Base-by-base conservation (phyloP, 23 red algal species). In the Cyanidium caldarium region DNA sequence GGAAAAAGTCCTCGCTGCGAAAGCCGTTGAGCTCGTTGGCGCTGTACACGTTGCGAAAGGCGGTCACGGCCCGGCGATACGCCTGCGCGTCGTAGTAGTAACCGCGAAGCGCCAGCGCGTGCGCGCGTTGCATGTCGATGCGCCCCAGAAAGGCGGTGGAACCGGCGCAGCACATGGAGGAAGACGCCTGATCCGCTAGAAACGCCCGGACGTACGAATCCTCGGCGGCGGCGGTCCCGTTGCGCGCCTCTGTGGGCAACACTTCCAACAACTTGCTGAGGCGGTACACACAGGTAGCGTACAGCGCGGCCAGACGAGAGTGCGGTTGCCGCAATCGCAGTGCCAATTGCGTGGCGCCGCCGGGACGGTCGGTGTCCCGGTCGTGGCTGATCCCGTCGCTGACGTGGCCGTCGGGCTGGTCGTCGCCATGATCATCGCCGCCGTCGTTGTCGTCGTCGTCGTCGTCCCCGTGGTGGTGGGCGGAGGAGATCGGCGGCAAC, bases 31-130 rank as follows among this genome's bases (percentile, higher is more conserved):
- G 23, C 21, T 61, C 51, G 51, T 28, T 61, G 10, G 31, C 10
- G 7, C n/a, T 28, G 51, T 61, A 61, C 51, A 61, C 31, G 51
- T 61, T 61, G 10, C 51, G 51, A 28, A 61, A 61, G n/a, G 51
- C 51, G 21, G 51, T 28, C 19, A 61, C 51, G 51, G 51, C 51
- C 51, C 51, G 51, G 21, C 51, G 51, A 25, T 61, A 61, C 5
- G 51, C 51, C 7, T 25, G 21, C 23, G 51, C n/a, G 51, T 61
- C 51, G 21, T 61, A 61, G 51, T 61, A 61, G 23, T 28, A 61
- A 5, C 51, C 51, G n/a, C 31, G 51, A 5, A 61, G 21, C 3
- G 51, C 51, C 23, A 61, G 21, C 10, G 51, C 19, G 51, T 61
- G 51, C n/a, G 51, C 51, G 19, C 51, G 51, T 28, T 61, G 51